These are phyloP conservation scores for Calonectria hawksworthii DNA, from an alignment of 2,329 filamentous ascomycete species.

Conservation along the genomic window DNA sequence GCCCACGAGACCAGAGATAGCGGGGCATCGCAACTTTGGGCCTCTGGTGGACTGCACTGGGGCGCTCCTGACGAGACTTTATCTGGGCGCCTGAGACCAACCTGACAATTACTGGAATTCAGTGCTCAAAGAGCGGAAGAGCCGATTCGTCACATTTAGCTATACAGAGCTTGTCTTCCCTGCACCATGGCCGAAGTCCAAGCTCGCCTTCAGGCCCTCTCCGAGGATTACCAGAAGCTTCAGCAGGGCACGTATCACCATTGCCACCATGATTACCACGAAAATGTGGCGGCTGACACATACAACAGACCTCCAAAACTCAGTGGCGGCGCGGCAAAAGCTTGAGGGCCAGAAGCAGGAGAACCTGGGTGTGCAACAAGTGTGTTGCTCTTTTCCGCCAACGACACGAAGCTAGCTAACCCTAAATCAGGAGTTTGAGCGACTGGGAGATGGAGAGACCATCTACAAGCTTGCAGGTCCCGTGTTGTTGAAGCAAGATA, in stretches of 20 bases:
- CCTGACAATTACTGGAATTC: background rate
- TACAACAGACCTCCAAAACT: slow-evolving; percentile 80
- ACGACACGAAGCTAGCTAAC: slow-evolving; percentile 33
- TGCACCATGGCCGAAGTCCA: slow-evolving; percentile 78
- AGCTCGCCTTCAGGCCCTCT: slow-evolving; percentile 83
- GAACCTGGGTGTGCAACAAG: slow-evolving; percentile 88
- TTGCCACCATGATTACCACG: background rate
- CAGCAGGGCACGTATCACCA: slow-evolving; percentile 76
- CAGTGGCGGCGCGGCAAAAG: slow-evolving; percentile 86
- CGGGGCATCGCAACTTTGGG: slow-evolving; percentile 41
- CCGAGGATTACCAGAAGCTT: slow-evolving; percentile 88
- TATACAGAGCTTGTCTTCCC: background rate
- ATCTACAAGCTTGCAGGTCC: slow-evolving; percentile 98
- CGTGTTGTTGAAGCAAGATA: slow-evolving; percentile 94
- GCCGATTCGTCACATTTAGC: background rate
- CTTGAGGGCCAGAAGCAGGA: slow-evolving; percentile 96
- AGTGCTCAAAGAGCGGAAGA: background rate
- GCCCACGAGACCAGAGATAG: slow-evolving; percentile 35
- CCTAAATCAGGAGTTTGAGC: slow-evolving; percentile 79
- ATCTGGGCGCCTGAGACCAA: background rate
- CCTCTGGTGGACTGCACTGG: slow-evolving; percentile 7
- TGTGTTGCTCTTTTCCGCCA: slow-evolving; percentile 49
- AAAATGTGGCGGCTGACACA: slow-evolving; percentile 24
- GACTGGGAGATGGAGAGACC: slow-evolving; percentile 83
- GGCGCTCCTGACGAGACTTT: slow-evolving; percentile 16